Base-by-base conservation (phyloP, 2,329 filamentous ascomycete species). In the Neodidymelliopsis sp. region DNA sequence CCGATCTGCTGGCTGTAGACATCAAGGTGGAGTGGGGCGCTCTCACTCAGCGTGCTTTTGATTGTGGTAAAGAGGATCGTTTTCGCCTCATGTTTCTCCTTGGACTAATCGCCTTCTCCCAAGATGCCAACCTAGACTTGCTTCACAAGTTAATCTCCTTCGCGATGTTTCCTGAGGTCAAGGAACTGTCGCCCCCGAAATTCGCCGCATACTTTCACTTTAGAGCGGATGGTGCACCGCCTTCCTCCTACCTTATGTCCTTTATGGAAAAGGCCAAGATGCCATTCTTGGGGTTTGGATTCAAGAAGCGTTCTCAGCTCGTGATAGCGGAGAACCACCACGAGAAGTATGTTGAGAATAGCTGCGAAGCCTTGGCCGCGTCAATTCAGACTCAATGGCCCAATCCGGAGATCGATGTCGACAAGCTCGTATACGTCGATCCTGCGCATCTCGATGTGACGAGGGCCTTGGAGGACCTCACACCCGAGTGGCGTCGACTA, bases 401-500 rank as follows among this genome's bases (percentile, higher is more conserved):
- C 0, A 74, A 71, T 33, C 15, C 51, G 0, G 59, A 70, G 6
- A 75, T 76, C 1, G 64, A 61, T 0, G 13, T 71, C 0, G 52
- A 62, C 0, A 56, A 60, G 0, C 62, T 79, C 6, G 37, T 52
- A 2, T 52, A 65, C 1, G 39, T 63, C 2, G 59, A 72, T 3
- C 15, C 42, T 4, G 30, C 30, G 5, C 35, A 74, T 2, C 20
- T 84, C 0, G 34, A 63, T 0, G 49, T 81, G 2, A 27, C 52
- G 0, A 51, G 64, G 9, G 80, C 79, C 3, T 27, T 82, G 1
- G 55, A 69, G 0, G 57, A 62, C 0, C 60, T 84, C 11, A 53
- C 57, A 0, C 72, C 73, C 0, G 77, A 82, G 39, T 85, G 81
- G 81, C 53, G 65, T 4, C 74, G 77, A 0, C 57, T 82, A 0